These are phyloP conservation scores for Pugionium cornutum DNA, from an alignment of 345 rosid species.

Conservation along the genomic window DNA sequence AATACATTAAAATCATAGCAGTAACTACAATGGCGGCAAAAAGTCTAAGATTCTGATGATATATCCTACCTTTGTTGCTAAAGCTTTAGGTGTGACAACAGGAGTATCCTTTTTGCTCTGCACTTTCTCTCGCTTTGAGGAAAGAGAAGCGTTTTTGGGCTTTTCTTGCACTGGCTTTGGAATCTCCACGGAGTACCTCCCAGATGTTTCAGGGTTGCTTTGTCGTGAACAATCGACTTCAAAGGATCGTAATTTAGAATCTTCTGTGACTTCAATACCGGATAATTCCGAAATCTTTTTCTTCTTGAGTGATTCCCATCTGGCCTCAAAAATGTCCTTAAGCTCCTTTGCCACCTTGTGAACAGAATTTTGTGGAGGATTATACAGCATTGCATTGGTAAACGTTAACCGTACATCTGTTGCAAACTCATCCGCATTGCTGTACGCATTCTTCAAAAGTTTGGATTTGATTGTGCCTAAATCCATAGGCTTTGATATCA, in stretches of 20 bases:
- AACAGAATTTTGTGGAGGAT: slow-evolving; percentile 62
- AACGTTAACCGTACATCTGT: slow-evolving; percentile 76
- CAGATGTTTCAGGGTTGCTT: no score
- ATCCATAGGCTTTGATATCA: slow-evolving; percentile 82
- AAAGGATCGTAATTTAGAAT: slow-evolving; percentile 14
- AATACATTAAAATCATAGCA: slow-evolving; percentile 11
- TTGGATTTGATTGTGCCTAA: slow-evolving; percentile 70
- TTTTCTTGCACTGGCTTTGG: slow-evolving; percentile 38
- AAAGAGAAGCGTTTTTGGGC: slow-evolving; percentile 28
- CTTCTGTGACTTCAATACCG: slow-evolving; percentile 26
- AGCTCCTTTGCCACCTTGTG: slow-evolving; percentile 56
- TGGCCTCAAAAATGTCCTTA: slow-evolving; percentile 51
- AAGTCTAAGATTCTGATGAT: background rate
- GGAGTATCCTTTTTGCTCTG: slow-evolving; percentile 9
- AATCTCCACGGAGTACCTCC: no score
- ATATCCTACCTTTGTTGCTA: slow-evolving; percentile 39
- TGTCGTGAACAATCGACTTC: slow-evolving; percentile 41
- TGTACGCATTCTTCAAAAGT: slow-evolving; percentile 52
- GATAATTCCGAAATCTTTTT: slow-evolving; percentile 42
- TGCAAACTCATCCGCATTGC: slow-evolving; percentile 62
- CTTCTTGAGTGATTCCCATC: slow-evolving; percentile 63
- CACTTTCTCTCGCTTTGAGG: slow-evolving; percentile 37
- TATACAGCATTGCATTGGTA: slow-evolving; percentile 79
- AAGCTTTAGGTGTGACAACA: background rate
- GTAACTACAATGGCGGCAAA: background rate